Percentiles rank a stretch among this genome's conserved stretches.
phyloP scores from a whole-genome alignment of 495 filamentous ascomycete genomes.

The Trichoderma orchidacearum region DNA sequence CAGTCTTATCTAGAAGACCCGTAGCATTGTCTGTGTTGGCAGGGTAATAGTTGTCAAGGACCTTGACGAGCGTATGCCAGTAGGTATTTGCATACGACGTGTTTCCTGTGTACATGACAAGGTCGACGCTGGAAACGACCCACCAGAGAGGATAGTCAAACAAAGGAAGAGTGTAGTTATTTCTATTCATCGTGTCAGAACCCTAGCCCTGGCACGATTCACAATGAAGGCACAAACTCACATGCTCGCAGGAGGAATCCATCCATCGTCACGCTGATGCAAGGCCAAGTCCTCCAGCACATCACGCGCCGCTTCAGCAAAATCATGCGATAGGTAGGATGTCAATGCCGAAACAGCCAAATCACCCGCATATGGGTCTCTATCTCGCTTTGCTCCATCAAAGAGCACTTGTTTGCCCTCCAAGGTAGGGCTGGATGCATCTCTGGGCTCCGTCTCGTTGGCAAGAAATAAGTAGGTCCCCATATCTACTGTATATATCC shows the following conservation, averaged over 20 bases:
- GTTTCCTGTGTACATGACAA: slow-evolving; percentile 31
- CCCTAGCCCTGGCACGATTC: neutral
- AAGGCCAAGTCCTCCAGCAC: slow-evolving; percentile 29
- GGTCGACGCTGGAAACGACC: slow-evolving; percentile 27
- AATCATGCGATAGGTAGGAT: slow-evolving; percentile 28
- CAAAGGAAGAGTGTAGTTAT: slow-evolving; percentile 27
- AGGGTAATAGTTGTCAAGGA: slow-evolving; percentile 25
- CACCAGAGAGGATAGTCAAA: slow-evolving; percentile 36
- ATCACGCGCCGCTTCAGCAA: slow-evolving; percentile 20
- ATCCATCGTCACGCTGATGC: slow-evolving; percentile 32
- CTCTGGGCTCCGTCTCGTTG: slow-evolving; percentile 22
- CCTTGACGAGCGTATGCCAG: slow-evolving; percentile 23
- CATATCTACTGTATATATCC: slow-evolving; percentile 32
- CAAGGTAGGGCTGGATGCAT: slow-evolving; percentile 20
- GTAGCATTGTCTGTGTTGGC: slow-evolving; percentile 15
- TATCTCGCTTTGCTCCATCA: slow-evolving; percentile 34
- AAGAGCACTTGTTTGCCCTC: slow-evolving; percentile 26
- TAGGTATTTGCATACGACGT: slow-evolving; percentile 11
- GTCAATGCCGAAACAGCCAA: slow-evolving; percentile 28
- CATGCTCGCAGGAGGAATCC: slow-evolving; percentile 38
- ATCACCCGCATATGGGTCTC: slow-evolving; percentile 35
- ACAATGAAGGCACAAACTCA: slow-evolving; percentile 7
- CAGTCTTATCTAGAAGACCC: slow-evolving; percentile 21
- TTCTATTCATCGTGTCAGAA: slow-evolving; percentile 7
- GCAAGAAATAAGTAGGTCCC: slow-evolving; percentile 21